A percentile compares a stretch with the other conserved stretches of the same genome.
phyloP scores from a whole-genome alignment of 306 rosid species.

The Vachellia collinsii region DNA sequence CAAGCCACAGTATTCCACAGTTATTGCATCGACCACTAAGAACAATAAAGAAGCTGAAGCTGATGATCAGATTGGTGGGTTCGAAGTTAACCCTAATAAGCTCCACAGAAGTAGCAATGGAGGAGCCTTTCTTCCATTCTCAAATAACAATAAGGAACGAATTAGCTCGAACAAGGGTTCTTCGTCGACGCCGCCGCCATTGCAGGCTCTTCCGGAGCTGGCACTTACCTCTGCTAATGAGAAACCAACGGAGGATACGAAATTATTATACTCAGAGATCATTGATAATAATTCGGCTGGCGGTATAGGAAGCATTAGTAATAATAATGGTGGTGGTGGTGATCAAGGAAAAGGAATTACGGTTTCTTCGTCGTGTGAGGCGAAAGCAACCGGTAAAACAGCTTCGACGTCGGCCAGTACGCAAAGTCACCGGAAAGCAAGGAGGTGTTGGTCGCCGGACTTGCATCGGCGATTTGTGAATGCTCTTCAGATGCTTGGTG shows the following conservation, averaged over 20 bases:
- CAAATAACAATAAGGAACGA: constrained; percentile 54
- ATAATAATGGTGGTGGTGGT: constrained; percentile 31
- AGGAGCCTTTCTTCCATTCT: constrained; percentile 89
- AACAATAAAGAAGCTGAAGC: constrained; percentile 33
- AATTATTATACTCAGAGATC: constrained; percentile 33
- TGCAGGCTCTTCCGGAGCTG: constrained; percentile 65
- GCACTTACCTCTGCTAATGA: constrained; percentile 58
- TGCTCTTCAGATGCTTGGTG: constrained; percentile 98
- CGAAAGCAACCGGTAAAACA: constrained; percentile 43
- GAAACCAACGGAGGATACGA: constrained; percentile 50
- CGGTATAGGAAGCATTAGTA: neutral
- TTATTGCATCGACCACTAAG: constrained; percentile 5
- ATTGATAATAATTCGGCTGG: constrained; percentile 27
- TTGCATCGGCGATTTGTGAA: constrained; percentile 89
- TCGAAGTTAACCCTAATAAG: constrained; percentile 48
- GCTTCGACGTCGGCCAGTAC: neutral
- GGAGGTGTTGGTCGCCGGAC: constrained; percentile 98
- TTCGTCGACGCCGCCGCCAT: neutral
- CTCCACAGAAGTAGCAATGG: constrained; percentile 51
- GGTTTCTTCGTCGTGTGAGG: constrained; percentile 34
- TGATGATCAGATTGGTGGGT: constrained; percentile 53
- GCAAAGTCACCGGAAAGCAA: constrained; percentile 86
- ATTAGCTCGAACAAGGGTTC: constrained; percentile 22
- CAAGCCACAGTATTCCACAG: constrained; percentile 47
- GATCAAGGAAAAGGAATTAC: constrained; percentile 59